A percentile compares a stretch with the other conserved stretches of the same genome.
Conservation (phyloP, 106 monocot species). For the Hemerocallis citrina region DNA sequence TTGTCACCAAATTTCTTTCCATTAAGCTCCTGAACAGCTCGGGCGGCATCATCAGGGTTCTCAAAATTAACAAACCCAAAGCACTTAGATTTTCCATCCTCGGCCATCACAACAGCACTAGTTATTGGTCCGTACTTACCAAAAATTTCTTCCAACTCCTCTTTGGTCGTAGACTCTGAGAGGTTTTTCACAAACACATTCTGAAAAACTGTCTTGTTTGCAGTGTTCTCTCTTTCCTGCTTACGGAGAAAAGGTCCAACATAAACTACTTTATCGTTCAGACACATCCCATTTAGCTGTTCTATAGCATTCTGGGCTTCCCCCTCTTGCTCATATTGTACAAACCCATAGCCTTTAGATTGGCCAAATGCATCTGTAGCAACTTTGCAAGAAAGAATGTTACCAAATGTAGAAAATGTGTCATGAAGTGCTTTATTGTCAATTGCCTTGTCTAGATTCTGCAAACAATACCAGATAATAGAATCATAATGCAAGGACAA, state of each 20-base stretch:
- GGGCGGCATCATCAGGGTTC: constrained; percentile 62
- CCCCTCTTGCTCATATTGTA: constrained; percentile 74
- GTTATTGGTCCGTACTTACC: constrained; percentile 67
- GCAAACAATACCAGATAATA: background rate
- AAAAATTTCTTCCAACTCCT: constrained; percentile 46
- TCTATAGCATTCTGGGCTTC: constrained; percentile 62
- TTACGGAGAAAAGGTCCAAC: constrained; percentile 81
- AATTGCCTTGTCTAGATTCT: constrained; percentile 69
- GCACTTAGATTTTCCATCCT: constrained; percentile 81
- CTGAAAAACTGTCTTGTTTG: constrained; percentile 40
- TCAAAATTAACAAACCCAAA: constrained; percentile 93
- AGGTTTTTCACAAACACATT: constrained; percentile 92
- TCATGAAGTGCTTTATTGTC: constrained; percentile 60
- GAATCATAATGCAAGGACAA: background rate
- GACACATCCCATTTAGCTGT: constrained; percentile 77
- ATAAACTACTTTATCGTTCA: constrained; percentile 79
- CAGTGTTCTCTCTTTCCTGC: constrained; percentile 61
- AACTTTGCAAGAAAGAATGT: constrained; percentile 78
- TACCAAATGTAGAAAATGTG: constrained; percentile 75
- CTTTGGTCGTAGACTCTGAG: constrained; percentile 46
- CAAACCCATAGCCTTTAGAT: constrained; percentile 86
- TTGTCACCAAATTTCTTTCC: constrained; percentile 73
- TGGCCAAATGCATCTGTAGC: constrained; percentile 61
- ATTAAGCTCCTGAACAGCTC: constrained; percentile 60
- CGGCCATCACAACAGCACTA: constrained; percentile 72